These are phyloP conservation scores for Hansenula anomala DNA, from an alignment of 1,139 yeast species.

Conservation along the genomic window DNA sequence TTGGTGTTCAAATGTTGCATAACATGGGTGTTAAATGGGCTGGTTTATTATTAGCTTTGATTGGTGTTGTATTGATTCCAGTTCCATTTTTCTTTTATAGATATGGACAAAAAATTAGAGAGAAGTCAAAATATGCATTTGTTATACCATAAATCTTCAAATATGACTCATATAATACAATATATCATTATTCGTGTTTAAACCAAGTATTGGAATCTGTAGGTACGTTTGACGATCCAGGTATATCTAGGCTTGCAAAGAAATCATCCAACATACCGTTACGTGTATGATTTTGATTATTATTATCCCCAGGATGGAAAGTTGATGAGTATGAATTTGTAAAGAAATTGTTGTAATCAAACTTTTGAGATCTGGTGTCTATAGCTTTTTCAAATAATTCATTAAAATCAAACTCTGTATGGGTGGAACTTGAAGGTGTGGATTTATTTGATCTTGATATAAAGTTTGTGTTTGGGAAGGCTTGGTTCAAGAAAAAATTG, in stretches of 20 bases:
- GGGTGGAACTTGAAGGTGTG: not conserved
- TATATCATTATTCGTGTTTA: too few relatives aligned
- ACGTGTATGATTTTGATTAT: not conserved
- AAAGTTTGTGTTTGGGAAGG: too few relatives aligned
- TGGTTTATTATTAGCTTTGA: conserved; percentile 66
- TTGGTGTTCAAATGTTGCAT: conserved; percentile 67
- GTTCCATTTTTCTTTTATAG: conserved; percentile 70
- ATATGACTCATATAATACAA: too few relatives aligned
- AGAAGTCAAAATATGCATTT: conserved; percentile 62
- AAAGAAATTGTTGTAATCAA: not conserved
- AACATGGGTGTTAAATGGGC: conserved; percentile 82
- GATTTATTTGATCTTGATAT: too few relatives aligned
- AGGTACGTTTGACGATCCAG: not conserved
- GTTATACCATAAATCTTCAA: conserved; percentile 15
- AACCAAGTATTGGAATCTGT: too few relatives aligned
- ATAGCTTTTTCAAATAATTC: not conserved
- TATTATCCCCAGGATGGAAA: too few relatives aligned
- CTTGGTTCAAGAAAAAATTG: not conserved
- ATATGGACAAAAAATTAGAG: conserved; percentile 61
- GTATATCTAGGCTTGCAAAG: not conserved
- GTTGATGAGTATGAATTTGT: not conserved
- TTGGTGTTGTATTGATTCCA: conserved; percentile 59
- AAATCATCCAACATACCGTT: not conserved
- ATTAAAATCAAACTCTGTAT: not conserved
- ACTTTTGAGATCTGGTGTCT: not conserved